A percentile compares a stretch with the other conserved stretches of the same genome.
Evolutionary conservation across 106 monocot genomes (phyloP).

Genomic region (Gastrodia elata): DNA sequence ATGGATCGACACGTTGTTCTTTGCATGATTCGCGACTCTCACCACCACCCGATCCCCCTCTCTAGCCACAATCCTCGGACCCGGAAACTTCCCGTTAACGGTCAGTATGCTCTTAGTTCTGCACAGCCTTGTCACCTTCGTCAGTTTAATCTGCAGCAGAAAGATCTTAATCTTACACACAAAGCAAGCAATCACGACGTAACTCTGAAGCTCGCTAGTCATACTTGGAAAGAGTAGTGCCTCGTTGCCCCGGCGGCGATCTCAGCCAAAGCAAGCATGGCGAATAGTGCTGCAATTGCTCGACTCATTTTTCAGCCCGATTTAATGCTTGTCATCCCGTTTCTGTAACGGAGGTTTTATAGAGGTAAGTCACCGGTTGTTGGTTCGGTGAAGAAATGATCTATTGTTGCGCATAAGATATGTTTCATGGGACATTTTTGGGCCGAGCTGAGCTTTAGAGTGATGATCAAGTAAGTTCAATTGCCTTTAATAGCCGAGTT

Average conservation of each 20-base stretch:
- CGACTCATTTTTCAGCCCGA: not conserved
- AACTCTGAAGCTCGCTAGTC: not conserved
- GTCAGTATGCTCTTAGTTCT: constrained; percentile 30
- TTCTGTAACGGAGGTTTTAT: too few species aligned
- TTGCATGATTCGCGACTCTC: constrained; percentile 24
- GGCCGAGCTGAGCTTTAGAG: too few species aligned
- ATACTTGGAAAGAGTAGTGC: not conserved
- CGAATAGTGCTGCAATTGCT: not conserved
- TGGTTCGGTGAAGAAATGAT: not conserved
- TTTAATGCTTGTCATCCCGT: too few species aligned
- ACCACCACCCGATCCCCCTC: constrained; percentile 38
- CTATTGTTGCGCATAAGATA: too few species aligned
- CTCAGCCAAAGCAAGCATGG: not conserved
- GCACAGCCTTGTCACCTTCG: constrained; percentile 32
- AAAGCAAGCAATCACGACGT: not conserved
- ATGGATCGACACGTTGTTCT: constrained; percentile 28
- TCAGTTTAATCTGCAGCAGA: constrained; percentile 9
- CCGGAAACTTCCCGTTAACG: constrained; percentile 38
- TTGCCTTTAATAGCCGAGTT: too few species aligned
- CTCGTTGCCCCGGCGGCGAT: not conserved
- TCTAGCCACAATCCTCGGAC: constrained; percentile 28
- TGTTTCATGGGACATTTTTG: too few species aligned
- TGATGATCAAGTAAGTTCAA: too few species aligned
- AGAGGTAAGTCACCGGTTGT: too few species aligned
- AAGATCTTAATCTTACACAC: not conserved